Evolutionary conservation across 306 rosid species (phyloP).

Genomic region (Glycyrrhiza uralensis): DNA sequence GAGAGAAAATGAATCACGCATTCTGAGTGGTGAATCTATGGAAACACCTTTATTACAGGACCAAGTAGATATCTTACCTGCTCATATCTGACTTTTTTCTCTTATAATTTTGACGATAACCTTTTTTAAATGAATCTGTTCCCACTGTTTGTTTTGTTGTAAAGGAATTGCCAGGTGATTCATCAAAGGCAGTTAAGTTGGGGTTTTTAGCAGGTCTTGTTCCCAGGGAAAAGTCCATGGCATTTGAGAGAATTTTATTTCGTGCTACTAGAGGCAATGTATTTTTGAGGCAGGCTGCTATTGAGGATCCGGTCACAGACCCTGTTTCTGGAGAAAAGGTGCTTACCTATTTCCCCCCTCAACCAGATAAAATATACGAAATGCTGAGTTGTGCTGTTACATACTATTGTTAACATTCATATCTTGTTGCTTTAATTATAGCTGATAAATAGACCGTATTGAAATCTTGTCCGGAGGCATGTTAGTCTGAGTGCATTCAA

Average conservation of each 20-base stretch:
- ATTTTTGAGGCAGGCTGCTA: slow-evolving; percentile 67
- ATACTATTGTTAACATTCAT: background rate
- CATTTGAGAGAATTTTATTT: slow-evolving; percentile 81
- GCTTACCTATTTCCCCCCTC: slow-evolving; percentile 11
- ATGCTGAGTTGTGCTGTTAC: slow-evolving; percentile 7
- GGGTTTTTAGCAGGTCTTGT: slow-evolving; percentile 87
- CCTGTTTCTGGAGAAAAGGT: slow-evolving; percentile 93
- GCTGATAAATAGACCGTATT: background rate
- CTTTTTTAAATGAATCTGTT: slow-evolving; percentile 9
- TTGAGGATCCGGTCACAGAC: slow-evolving; percentile 65
- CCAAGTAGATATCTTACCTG: slow-evolving; percentile 48
- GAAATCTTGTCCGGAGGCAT: slow-evolving; percentile 6
- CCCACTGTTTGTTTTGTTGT: slow-evolving; percentile 32
- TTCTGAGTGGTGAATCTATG: slow-evolving; percentile 52
- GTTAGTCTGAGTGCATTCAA: slow-evolving; percentile 9
- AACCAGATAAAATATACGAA: background rate
- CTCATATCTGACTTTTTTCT: slow-evolving; percentile 13
- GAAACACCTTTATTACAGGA: slow-evolving; percentile 64
- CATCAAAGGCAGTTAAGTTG: slow-evolving; percentile 68
- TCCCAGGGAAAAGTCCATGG: slow-evolving; percentile 72
- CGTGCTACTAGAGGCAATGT: slow-evolving; percentile 95
- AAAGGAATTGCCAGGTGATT: slow-evolving; percentile 68
- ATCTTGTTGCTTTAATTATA: background rate
- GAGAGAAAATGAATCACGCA: slow-evolving; percentile 60
- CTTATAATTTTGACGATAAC: background rate